Evolutionary conservation across 2,329 filamentous ascomycete genomes (phyloP).

Genomic region (Lasiodiplodia theobromae): DNA sequence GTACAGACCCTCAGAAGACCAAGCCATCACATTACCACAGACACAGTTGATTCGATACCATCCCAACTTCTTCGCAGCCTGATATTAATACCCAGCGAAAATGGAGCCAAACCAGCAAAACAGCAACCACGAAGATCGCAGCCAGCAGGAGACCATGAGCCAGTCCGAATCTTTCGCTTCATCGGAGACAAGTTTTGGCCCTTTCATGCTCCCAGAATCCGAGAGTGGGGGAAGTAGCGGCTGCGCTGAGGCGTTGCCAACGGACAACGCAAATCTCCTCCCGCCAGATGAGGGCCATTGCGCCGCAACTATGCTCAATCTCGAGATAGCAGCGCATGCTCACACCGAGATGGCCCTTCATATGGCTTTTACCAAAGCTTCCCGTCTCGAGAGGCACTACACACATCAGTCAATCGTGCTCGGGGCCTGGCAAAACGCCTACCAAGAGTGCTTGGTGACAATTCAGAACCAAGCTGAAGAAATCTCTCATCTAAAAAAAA

Average conservation of each 20-base stretch:
- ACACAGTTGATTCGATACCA: no score
- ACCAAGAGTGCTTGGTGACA: background rate
- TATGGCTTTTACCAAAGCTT: background rate
- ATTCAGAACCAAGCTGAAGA: slow-evolving; percentile 1
- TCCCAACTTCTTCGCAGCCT: background rate
- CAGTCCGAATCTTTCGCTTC: background rate
- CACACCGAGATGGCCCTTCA: slow-evolving; percentile 3
- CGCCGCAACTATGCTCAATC: background rate
- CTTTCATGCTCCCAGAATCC: background rate
- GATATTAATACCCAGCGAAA: background rate
- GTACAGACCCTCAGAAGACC: no score
- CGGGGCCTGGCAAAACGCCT: slow-evolving; percentile 1
- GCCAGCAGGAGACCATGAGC: background rate
- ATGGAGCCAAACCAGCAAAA: background rate
- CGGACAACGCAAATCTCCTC: background rate
- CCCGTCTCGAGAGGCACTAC: slow-evolving; percentile 1
- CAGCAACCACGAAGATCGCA: background rate
- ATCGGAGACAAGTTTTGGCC: slow-evolving; percentile 1
- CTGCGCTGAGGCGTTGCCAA: background rate
- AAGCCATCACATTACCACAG: no score
- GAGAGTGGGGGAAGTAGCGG: background rate
- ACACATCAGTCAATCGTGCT: slow-evolving; percentile 4
- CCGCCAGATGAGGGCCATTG: slow-evolving; percentile 2
- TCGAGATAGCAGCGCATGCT: background rate
- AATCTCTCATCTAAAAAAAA: background rate